Evolutionary conservation across 1,139 yeast species (phyloP).

Genomic region (Ogataea hybrid): DNA sequence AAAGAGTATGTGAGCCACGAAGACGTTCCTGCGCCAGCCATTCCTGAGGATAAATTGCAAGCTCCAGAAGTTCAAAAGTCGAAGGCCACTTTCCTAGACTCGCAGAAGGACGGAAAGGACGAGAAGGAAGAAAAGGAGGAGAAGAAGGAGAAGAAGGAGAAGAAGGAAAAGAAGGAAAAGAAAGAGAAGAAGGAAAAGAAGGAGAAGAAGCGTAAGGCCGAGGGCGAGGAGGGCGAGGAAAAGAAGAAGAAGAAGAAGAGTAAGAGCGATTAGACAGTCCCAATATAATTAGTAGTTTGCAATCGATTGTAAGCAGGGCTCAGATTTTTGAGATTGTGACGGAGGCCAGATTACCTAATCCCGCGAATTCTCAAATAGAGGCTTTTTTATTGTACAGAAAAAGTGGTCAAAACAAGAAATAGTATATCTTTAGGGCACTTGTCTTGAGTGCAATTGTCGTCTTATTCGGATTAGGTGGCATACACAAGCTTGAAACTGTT

Average conservation of each 20-base stretch:
- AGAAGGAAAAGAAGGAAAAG: constrained; percentile 48
- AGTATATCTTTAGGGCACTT: neutral
- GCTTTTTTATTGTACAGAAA: neutral
- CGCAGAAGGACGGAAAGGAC: constrained; percentile 34
- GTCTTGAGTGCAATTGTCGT: neutral
- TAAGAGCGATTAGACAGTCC: constrained; percentile 36
- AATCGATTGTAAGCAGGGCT: neutral
- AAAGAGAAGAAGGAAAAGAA: constrained; percentile 59
- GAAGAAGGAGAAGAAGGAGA: constrained; percentile 37
- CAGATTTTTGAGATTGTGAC: too few relatives aligned
- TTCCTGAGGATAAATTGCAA: constrained; percentile 36
- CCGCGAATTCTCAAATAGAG: neutral
- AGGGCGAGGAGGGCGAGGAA: constrained; percentile 53
- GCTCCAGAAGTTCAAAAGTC: constrained; percentile 47
- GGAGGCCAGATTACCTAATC: neutral
- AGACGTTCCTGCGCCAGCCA: constrained; percentile 51
- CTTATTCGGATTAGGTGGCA: neutral
- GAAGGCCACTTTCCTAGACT: constrained; percentile 40
- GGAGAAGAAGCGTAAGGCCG: constrained; percentile 58
- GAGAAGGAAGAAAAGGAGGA: constrained; percentile 34
- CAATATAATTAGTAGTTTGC: neutral
- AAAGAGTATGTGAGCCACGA: constrained; percentile 80
- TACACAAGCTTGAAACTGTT: neutral
- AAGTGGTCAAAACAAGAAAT: constrained; percentile 5
- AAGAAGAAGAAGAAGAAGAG: constrained; percentile 43